Conservation (phyloP, 768 basidiomycete genomes). For the Leccinum fibrillosum region DNA sequence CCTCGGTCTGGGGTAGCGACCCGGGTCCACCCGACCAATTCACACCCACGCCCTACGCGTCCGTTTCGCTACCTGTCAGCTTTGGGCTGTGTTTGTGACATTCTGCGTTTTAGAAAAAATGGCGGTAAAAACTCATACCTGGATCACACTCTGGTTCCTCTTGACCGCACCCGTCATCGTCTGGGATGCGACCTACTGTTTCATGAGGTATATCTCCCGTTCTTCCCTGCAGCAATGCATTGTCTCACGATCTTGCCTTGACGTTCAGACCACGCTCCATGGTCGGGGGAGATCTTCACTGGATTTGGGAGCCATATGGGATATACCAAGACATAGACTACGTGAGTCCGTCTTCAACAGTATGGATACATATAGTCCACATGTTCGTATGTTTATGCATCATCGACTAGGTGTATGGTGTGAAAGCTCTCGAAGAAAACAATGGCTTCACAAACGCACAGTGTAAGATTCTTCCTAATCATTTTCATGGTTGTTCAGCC, state of each 20-base stretch:
- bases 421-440: slow-evolving; percentile 56
- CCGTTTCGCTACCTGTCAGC: background rate
- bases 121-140: slow-evolving; percentile 50
- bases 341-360: slow-evolving; percentile 25
- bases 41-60: slow-evolving; percentile 2
- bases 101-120: slow-evolving; percentile 26
- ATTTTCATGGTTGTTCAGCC: background rate
- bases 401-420: slow-evolving; percentile 61
- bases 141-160: slow-evolving; percentile 70
- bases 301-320: slow-evolving; percentile 87
- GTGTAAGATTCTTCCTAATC: slow-evolving; percentile 42
- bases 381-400: slow-evolving; percentile 35
- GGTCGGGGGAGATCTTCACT: slow-evolving; percentile 84
- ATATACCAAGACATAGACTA: slow-evolving; percentile 67
- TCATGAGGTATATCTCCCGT: slow-evolving; percentile 53
- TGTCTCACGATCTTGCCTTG: background rate
- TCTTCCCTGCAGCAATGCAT: too few species aligned
- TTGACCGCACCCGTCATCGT: slow-evolving; percentile 48
- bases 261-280: slow-evolving; percentile 75
- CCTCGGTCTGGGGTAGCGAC: background rate
- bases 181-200: slow-evolving; percentile 84
- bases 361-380: background rate
- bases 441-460: slow-evolving; percentile 87
- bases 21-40: background rate
- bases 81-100: background rate